Conservation (phyloP, 2,329 filamentous ascomycete genomes). For the Basipetospora chlamydospora region DNA sequence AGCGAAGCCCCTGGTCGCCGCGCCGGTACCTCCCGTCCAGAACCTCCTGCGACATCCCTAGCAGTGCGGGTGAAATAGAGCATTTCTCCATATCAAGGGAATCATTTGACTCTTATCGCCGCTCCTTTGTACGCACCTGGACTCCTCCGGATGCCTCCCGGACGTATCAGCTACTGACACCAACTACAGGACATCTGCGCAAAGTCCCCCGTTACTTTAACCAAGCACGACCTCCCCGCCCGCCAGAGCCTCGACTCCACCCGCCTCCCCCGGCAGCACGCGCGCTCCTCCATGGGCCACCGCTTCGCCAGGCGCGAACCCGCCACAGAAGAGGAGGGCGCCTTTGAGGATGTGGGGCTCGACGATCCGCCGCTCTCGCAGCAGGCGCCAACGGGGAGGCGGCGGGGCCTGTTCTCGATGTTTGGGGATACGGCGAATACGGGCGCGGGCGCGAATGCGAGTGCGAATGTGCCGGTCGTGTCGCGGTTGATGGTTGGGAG, state of each 20-base stretch:
- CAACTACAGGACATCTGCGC: constrained; percentile 75
- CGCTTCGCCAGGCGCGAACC: constrained; percentile 43
- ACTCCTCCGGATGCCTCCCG: no score
- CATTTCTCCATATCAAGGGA: constrained; percentile 91
- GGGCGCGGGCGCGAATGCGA: no score
- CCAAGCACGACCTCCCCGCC: constrained; percentile 41
- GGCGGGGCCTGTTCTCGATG: constrained; percentile 57
- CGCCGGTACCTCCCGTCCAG: constrained; percentile 36
- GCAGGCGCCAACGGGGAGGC: constrained; percentile 15
- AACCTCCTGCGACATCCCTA: constrained; percentile 39
- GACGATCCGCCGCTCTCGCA: constrained; percentile 44
- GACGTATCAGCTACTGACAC: no score
- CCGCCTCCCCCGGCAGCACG: constrained; percentile 44
- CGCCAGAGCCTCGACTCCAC: constrained; percentile 73
- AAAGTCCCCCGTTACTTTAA: constrained; percentile 59
- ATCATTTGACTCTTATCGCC: constrained; percentile 90
- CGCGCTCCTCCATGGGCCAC: constrained; percentile 44
- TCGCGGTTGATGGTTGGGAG: constrained; percentile 57
- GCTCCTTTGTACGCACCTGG: constrained; percentile 67
- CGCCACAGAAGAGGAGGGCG: constrained; percentile 55
- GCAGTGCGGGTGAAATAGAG: constrained; percentile 67
- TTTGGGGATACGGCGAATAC: no score
- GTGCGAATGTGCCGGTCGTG: constrained; percentile 26
- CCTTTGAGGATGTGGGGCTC: constrained; percentile 80
- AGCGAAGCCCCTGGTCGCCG: constrained; percentile 41